Evolutionary conservation across 352 stramenopile species (phyloP), one percentile per base, ranked within the genome.

Genomic region (Poterioochromonas sp.): DNA sequence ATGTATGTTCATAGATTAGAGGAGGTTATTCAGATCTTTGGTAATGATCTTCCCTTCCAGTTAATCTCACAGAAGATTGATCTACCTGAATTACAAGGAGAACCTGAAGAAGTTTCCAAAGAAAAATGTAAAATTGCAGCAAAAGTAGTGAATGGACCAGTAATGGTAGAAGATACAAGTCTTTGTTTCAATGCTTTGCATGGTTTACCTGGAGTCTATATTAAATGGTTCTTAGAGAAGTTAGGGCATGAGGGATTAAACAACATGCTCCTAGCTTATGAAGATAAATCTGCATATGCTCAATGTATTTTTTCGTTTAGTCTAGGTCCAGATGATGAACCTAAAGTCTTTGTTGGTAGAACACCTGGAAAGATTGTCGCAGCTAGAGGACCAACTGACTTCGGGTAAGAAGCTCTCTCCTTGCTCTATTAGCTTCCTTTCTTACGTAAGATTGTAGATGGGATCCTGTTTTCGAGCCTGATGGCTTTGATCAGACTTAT

Each of bases 191-290:
- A 96, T 81, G 94, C 93, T 68, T 87, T 98, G 3, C 83, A 89
- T 51, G 93, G 91, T 0, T 88, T 98, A 26, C 95, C 95, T 0
- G 95, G 95, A 0, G 90, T 93, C 37, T 98, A 98, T 86, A 95
- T 98, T 73, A 98, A 97, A 85, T 98, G 94, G 92, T 99, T 99
- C 80, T 85, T 98, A 12, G 91, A 98, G 49, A 97, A 95, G 81
- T 74, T 92, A 89, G 87, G 92, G 74, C 62, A 94, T 86, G 54
- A 94, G 89, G 81, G 88, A 15, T 80, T 94, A 32, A 98, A 97
- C 83, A 95, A 96, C 78, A 86, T 98, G 85, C 83, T 98, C 53
- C 85, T 86, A 18, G 92, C 87, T 3, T 98, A 95, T 81, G 86
- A 92, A 49, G 93, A 98, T 87, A 97, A 97, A 82, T 91, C 87